Conservation (phyloP, 1,284 basidiomycete genomes). For the Mycena citricolor region DNA sequence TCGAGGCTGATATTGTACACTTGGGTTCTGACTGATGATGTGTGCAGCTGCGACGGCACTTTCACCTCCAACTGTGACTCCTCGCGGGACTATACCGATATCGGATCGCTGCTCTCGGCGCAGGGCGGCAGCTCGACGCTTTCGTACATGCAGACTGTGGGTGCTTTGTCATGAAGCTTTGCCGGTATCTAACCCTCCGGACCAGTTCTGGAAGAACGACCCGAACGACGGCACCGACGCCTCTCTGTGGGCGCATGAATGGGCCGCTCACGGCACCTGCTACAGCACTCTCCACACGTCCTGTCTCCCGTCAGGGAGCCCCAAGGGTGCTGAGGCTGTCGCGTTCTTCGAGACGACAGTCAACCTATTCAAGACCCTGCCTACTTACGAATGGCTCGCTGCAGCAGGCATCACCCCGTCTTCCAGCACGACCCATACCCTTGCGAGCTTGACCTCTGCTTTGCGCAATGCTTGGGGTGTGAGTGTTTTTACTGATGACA, state of each 20-base stretch:
- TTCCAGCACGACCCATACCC: slow-evolving; percentile 53
- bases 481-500: slow-evolving; percentile 16
- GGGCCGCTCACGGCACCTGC: slow-evolving; percentile 76
- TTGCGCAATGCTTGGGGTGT: slow-evolving; percentile 53
- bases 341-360: slow-evolving; percentile 72
- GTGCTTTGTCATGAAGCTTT: slow-evolving; percentile 1
- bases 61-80: slow-evolving; percentile 65
- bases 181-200: neutral
- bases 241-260: slow-evolving; percentile 75
- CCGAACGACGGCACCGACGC: slow-evolving; percentile 54
- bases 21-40: neutral
- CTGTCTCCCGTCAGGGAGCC: slow-evolving; percentile 59
- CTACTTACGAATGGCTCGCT: slow-evolving; percentile 72
- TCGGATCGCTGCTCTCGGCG: slow-evolving; percentile 56
- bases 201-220: slow-evolving; percentile 64
- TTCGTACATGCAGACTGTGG: slow-evolving; percentile 62
- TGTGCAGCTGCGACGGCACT: slow-evolving; percentile 65
- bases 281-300: slow-evolving; percentile 59
- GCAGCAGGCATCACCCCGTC: slow-evolving; percentile 73
- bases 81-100: slow-evolving; percentile 58
- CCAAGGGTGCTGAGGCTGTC: slow-evolving; percentile 68
- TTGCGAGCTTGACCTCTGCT: slow-evolving; percentile 56
- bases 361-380: slow-evolving; percentile 63
- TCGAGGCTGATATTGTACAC: slow-evolving; percentile 14
- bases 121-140: slow-evolving; percentile 64